phyloP scores from a whole-genome alignment of 192 early-diverging fungal genomes.

The Thamnidium elegans region DNA sequence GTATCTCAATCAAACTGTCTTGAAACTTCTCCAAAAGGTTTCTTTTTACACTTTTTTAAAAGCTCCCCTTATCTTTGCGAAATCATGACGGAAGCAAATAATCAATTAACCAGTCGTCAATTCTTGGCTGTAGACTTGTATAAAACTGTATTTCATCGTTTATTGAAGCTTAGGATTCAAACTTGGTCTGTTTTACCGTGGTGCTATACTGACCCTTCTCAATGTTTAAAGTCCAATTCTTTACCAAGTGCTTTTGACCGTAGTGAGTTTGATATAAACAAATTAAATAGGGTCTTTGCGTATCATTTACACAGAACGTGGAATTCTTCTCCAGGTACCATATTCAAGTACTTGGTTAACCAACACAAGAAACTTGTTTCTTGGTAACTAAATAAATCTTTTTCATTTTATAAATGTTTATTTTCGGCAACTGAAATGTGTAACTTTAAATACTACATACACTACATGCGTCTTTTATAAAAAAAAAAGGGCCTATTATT shows the following conservation, averaged over 20 bases:
- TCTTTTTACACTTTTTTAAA: conserved; percentile 26
- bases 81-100: conserved; percentile 11
- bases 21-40: conserved; percentile 1
- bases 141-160: conserved; percentile 17
- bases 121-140: conserved; percentile 9
- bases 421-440: too few species aligned
- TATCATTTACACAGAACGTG: conserved; percentile 27
- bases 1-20: conserved; percentile 23
- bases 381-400: too few species aligned
- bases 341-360: conserved; percentile 12
- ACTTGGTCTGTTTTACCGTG: conserved; percentile 36
- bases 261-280: not conserved
- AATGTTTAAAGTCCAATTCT: conserved; percentile 25
- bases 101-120: not conserved
- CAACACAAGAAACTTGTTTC: not conserved
- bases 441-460: too few species aligned
- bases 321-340: conserved; percentile 4
- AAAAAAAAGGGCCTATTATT: too few species aligned
- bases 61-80: conserved; percentile 36
- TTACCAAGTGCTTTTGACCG: conserved; percentile 17
- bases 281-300: conserved; percentile 9
- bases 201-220: conserved; percentile 37
- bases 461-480: too few species aligned
- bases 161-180: conserved; percentile 28
- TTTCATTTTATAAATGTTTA: too few species aligned